Conservation (phyloP, 139 green algal species). For the Tetraselmis chui region DNA sequence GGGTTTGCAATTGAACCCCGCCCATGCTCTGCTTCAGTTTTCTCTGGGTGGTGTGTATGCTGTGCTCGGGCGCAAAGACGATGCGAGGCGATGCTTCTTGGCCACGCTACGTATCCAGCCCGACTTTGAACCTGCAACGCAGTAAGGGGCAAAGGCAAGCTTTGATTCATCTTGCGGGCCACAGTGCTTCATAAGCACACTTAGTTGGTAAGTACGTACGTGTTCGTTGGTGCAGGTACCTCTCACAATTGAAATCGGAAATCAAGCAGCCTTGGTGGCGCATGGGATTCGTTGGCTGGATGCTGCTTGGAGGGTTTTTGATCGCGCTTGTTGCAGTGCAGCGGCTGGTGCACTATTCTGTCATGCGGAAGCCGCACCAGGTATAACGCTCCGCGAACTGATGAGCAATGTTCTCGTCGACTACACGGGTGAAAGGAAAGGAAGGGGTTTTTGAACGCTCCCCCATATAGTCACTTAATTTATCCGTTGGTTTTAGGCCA, state of each 20-base stretch:
- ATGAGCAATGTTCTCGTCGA: too few species aligned
- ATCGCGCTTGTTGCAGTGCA: not conserved
- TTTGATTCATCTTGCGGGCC: not conserved
- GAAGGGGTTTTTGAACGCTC: too few species aligned
- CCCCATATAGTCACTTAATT: too few species aligned
- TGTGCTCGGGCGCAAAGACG: conserved; percentile 3
- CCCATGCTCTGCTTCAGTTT: conserved; percentile 15
- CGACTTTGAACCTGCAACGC: not conserved
- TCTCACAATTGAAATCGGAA: not conserved
- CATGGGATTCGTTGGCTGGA: not conserved
- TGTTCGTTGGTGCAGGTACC: not conserved
- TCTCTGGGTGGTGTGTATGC: not conserved
- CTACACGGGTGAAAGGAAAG: too few species aligned
- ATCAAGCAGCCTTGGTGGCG: not conserved
- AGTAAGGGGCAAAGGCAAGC: not conserved
- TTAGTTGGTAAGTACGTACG: not conserved
- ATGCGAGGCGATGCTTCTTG: conserved; percentile 2
- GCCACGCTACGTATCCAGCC: conserved; percentile 13
- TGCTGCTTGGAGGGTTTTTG: not conserved
- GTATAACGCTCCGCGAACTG: not conserved
- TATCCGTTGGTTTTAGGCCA: too few species aligned
- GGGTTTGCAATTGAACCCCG: conserved; percentile 12
- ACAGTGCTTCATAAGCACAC: not conserved
- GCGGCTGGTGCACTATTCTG: not conserved
- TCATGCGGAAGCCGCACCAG: not conserved